Evolutionary conservation across 2,329 filamentous ascomycete genomes (phyloP).

Genomic region (Pseudogymnoascus sp.): DNA sequence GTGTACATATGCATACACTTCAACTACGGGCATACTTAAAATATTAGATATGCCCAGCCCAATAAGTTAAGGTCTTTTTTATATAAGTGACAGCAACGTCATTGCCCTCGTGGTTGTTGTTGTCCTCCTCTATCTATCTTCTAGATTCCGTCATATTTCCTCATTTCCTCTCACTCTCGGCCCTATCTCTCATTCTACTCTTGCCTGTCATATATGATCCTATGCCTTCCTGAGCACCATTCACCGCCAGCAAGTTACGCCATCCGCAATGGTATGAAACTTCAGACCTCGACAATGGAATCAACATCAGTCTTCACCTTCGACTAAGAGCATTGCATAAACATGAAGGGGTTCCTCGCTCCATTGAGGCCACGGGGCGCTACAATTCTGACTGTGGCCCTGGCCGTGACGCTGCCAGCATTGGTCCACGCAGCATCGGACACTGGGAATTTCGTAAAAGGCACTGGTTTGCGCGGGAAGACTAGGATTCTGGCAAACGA

Average conservation of each 20-base stretch:
- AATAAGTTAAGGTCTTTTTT: background rate
- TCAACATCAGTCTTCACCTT: background rate
- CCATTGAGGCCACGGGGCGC: background rate
- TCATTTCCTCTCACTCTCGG: constrained; percentile 15
- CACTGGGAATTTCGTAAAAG: background rate
- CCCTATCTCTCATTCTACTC: constrained; percentile 12
- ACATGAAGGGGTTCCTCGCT: background rate
- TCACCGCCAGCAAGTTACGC: constrained; percentile 3
- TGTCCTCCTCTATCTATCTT: background rate
- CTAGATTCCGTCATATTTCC: constrained; percentile 19
- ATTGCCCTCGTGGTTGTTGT: background rate
- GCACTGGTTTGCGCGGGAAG: constrained; percentile 9
- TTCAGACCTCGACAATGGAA: background rate
- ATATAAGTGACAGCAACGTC: background rate
- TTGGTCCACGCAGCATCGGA: background rate
- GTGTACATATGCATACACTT: background rate
- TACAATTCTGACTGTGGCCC: background rate
- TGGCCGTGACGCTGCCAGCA: background rate
- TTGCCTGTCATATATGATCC: constrained; percentile 10
- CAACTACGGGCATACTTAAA: background rate
- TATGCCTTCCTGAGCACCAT: constrained; percentile 12
- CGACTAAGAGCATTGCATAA: background rate
- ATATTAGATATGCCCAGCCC: background rate
- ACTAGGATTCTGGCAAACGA: constrained; percentile 42
- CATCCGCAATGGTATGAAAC: constrained; percentile 13